These are phyloP conservation scores for Hamamelis virginiana DNA, from an alignment of 164 flowering plant species.

Conservation along the genomic window DNA sequence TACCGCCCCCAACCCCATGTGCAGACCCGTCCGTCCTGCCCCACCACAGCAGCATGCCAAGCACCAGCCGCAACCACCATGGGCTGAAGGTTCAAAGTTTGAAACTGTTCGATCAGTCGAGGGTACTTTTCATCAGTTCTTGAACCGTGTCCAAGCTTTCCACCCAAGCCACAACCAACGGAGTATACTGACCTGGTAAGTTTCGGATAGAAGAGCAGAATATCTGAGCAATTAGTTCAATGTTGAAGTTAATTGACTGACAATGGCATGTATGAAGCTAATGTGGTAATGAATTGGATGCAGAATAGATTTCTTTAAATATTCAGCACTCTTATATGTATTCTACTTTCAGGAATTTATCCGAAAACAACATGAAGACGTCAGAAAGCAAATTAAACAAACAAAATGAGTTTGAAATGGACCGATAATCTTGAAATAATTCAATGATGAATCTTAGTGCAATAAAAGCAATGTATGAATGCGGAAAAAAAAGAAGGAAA, in stretches of 20 bases:
- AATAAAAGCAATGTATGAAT: too few species aligned
- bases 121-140: conserved; percentile 83
- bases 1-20: conserved; percentile 99
- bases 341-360: too few species aligned
- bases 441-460: too few species aligned
- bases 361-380: too few species aligned
- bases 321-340: neutral
- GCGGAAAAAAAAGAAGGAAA: neutral
- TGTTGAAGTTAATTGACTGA: too few species aligned
- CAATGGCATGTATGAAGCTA: too few species aligned
- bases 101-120: conserved; percentile 82
- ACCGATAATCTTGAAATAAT: too few species aligned
- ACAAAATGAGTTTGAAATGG: too few species aligned
- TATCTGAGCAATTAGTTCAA: neutral
- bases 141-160: conserved; percentile 93
- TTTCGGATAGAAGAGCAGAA: conserved; percentile 4
- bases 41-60: conserved; percentile 98
- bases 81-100: conserved; percentile 79
- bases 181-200: conserved; percentile 90
- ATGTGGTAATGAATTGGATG: neutral
- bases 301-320: neutral
- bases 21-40: conserved; percentile 93
- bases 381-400: too few species aligned
- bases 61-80: conserved; percentile 93
- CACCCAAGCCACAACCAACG: conserved; percentile 97